These are phyloP conservation scores for Triticum timopheevii DNA, from an alignment of 176 grass and related monocot species.

Conservation along the genomic window DNA sequence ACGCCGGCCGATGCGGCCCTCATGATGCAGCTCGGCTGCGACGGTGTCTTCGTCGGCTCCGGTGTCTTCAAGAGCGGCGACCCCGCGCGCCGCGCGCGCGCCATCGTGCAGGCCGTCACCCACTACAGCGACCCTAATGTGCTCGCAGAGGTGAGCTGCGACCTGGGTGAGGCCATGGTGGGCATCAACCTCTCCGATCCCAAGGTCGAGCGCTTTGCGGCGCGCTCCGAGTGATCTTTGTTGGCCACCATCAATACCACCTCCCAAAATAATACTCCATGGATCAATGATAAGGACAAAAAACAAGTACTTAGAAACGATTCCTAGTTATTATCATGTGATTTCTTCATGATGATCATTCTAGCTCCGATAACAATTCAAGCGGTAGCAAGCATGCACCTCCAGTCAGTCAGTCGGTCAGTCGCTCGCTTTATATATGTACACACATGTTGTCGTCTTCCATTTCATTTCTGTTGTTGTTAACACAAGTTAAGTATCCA, in stretches of 20 bases:
- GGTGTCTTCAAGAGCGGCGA: slow-evolving; percentile 81
- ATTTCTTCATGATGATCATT: slow-evolving; percentile 5
- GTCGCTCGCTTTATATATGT: neutral
- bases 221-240: slow-evolving; percentile 53
- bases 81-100: slow-evolving; percentile 49
- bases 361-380: neutral
- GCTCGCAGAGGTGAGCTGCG: slow-evolving; percentile 58
- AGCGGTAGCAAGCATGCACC: neutral
- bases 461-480: neutral
- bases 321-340: slow-evolving; percentile 8
- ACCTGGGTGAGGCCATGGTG: slow-evolving; percentile 72
- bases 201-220: slow-evolving; percentile 58
- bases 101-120: slow-evolving; percentile 69
- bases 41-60: slow-evolving; percentile 77
- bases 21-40: slow-evolving; percentile 79
- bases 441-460: neutral
- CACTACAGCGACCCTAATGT: slow-evolving; percentile 70
- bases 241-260: neutral
- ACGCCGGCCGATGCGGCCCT: slow-evolving; percentile 61
- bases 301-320: neutral
- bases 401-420: neutral
- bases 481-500: neutral
- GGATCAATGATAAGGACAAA: neutral
- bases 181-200: slow-evolving; percentile 68
- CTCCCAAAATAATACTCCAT: neutral